Base-by-base conservation (phyloP, 164 flowering plant species). In the Hamamelis virginiana region DNA sequence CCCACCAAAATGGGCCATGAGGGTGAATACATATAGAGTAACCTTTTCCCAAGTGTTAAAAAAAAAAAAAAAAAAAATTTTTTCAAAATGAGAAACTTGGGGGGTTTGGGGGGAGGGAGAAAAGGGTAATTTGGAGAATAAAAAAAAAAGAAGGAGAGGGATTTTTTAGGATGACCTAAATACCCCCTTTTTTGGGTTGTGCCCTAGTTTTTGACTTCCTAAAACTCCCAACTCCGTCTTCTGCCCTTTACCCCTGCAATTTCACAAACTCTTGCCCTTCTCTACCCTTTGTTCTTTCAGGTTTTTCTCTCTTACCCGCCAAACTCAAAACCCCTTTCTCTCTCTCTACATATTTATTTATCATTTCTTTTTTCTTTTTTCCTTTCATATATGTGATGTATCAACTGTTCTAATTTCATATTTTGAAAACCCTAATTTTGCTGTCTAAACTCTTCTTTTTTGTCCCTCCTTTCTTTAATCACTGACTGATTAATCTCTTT, bases 301-400 rank as follows among this genome's bases (percentile, higher is more conserved):
- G 57, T 64, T 58, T 51, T 28, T 65, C 58, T 44, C 63, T 55
- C 60, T 18, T 70, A 21, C 72, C 71, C 74, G 71, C 67, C 78
- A 62, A 70, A 50, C 67, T 65, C 56, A 47, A 48, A 50, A 28
- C 48, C 50, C 62, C 25, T 26, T 27, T 27, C 10, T 38, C 60
- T 67, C 62, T 46, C 60, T 62, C 68, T 44, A n/a, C 74, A n/a
- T n/a, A n/a, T n/a, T n/a, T n/a, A n/a, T n/a, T n/a, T n/a, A n/a
- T n/a, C n/a, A n/a, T n/a, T 21, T 58, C 52, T 60, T 14, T 44
- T 50, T 52, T 9, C 13, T 18, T 44, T 27, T 41, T 64, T 62
- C 48, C 44, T 26, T 16, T 9, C 13, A 60, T 27, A 33, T 33
- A 33, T 33, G 6, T 11, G 6, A 8, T 60, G 15, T 16, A 57